A percentile compares a stretch with the other conserved stretches of the same genome.
These are phyloP conservation scores for Beauveria sp. DNA, from an alignment of 2,329 filamentous ascomycete genomes.

Conservation along the genomic window DNA sequence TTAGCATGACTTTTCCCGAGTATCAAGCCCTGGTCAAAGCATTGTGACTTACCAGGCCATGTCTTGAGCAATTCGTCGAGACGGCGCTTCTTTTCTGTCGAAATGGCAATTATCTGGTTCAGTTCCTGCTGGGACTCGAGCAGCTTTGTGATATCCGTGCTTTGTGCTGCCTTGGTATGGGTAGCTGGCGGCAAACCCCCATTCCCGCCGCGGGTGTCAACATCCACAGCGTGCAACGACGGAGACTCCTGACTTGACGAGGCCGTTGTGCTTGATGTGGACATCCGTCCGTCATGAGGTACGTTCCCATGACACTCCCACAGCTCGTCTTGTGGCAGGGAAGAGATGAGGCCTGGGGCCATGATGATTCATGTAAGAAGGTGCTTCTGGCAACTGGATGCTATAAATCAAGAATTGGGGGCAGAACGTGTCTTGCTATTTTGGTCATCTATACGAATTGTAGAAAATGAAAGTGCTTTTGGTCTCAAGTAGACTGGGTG, in stretches of 20 bases:
- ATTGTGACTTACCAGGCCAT: no score
- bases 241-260: neutral
- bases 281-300: neutral
- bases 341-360: slow-evolving; percentile 3
- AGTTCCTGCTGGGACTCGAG: neutral
- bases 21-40: no score
- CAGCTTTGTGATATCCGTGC: neutral
- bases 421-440: neutral
- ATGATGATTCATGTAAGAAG: neutral
- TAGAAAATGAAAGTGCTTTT: neutral
- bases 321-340: neutral
- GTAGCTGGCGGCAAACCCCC: neutral
- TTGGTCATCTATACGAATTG: neutral
- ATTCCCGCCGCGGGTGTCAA: neutral
- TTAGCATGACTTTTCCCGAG: no score
- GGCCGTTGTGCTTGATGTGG: neutral
- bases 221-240: neutral
- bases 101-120: neutral
- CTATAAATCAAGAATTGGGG: neutral
- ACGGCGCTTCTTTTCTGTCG: no score
- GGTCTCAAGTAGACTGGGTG: neutral
- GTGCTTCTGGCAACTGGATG: neutral
- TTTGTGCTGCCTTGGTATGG: neutral
- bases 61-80: no score
- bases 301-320: neutral